Conservation (phyloP, 2,329 filamentous ascomycete genomes). For the Pseudogymnoascus sp. region DNA sequence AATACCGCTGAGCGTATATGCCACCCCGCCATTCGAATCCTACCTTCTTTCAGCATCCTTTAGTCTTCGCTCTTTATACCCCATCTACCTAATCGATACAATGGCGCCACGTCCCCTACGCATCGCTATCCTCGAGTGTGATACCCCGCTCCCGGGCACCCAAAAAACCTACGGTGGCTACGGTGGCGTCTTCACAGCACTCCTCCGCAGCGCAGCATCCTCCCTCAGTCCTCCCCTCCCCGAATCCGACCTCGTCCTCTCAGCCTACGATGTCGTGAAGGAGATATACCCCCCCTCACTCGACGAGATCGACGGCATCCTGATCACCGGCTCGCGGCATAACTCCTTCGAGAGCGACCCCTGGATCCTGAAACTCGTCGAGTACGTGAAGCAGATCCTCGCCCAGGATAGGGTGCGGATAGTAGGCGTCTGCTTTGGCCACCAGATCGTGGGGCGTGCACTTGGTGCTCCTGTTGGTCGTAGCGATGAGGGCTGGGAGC, state of each 20-base stretch:
- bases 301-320: constrained; percentile 69
- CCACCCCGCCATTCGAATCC: background rate
- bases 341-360: constrained; percentile 65
- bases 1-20: background rate
- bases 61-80: background rate
- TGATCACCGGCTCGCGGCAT: constrained; percentile 70
- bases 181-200: constrained; percentile 57
- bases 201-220: constrained; percentile 43
- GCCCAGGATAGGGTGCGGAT: constrained; percentile 56
- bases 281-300: constrained; percentile 63
- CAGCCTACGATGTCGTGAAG: constrained; percentile 63
- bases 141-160: constrained; percentile 62
- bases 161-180: constrained; percentile 63
- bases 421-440: constrained; percentile 81
- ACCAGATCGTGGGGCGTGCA: constrained; percentile 74
- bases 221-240: background rate
- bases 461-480: constrained; percentile 59
- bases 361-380: constrained; percentile 70
- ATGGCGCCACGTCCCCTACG: constrained; percentile 27
- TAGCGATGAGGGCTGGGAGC: constrained; percentile 69
- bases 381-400: constrained; percentile 55
- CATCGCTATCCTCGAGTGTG: constrained; percentile 80
- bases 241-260: constrained; percentile 44
- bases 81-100: background rate
- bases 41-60: background rate